Conservation (phyloP, 768 basidiomycete genomes). For the Mycena crocata region DNA sequence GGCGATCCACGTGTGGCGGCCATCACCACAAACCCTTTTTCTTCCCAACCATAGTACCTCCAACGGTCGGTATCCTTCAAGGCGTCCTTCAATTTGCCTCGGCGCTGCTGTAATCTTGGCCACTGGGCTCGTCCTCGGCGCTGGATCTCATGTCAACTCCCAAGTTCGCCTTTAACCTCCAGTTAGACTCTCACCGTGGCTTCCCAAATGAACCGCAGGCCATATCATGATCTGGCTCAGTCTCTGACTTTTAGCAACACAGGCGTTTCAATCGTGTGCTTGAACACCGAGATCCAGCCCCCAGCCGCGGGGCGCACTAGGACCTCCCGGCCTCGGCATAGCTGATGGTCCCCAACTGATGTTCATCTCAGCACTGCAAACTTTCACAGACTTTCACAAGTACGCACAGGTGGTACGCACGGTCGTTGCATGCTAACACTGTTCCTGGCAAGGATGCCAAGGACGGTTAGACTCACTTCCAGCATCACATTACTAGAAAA, state of each 20-base stretch:
- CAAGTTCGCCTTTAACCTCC: constrained; percentile 1
- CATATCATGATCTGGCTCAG: background rate
- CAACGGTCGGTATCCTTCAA: background rate
- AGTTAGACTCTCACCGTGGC: background rate
- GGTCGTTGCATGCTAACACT: too few species aligned
- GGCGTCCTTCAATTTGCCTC: constrained; percentile 2
- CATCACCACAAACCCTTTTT: constrained; percentile 7
- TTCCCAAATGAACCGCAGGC: constrained; percentile 7
- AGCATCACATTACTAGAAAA: too few species aligned
- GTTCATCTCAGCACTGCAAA: constrained; percentile 1
- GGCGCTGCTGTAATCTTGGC: constrained; percentile 8
- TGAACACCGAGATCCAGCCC: constrained; percentile 5
- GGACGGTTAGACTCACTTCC: too few species aligned
- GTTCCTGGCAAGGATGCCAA: too few species aligned
- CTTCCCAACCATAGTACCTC: background rate
- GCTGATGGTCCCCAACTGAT: background rate
- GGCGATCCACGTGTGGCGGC: constrained; percentile 23
- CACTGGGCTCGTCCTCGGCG: constrained; percentile 5
- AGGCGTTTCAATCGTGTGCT: constrained; percentile 17
- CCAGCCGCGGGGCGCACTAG: constrained; percentile 1
- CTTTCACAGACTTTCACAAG: constrained; percentile 12
- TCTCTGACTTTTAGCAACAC: constrained; percentile 17
- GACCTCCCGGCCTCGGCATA: background rate
- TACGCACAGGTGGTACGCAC: too few species aligned
- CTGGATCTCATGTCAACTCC: background rate